Percentiles rank a stretch among this genome's conserved stretches.
These are phyloP conservation scores for Paecilomyces formosus DNA, from an alignment of 2,329 filamentous ascomycete genomes.

Conservation along the genomic window DNA sequence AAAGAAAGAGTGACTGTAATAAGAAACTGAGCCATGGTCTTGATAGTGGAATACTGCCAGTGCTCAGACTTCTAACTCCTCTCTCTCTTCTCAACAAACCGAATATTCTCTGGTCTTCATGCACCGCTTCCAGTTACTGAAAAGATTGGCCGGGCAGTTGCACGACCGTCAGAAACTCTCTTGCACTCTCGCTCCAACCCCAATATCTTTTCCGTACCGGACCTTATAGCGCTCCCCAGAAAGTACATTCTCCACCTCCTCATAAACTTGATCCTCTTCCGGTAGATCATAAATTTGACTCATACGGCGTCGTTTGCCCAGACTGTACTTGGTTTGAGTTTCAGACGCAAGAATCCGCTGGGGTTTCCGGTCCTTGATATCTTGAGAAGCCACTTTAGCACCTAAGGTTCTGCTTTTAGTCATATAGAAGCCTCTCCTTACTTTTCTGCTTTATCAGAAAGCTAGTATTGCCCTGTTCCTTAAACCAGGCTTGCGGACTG, in stretches of 20 bases:
- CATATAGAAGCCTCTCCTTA: neutral
- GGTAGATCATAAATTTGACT: neutral
- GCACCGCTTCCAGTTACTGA: neutral
- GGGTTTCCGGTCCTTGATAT: neutral
- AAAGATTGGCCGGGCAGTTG: neutral
- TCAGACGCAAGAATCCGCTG: neutral
- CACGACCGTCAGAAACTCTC: neutral
- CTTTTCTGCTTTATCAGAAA: neutral
- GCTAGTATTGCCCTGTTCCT: neutral
- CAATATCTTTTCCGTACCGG: constrained; percentile 7
- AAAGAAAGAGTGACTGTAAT: neutral
- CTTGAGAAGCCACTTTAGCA: neutral
- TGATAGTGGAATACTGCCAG: too few relatives aligned
- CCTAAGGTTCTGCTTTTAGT: neutral
- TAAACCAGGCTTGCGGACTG: constrained; percentile 5
- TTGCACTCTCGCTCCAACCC: neutral
- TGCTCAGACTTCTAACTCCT: too few relatives aligned
- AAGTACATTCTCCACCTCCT: constrained; percentile 11
- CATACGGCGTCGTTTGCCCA: neutral
- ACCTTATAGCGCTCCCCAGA: constrained; percentile 11
- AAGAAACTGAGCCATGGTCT: too few relatives aligned
- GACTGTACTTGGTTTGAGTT: neutral
- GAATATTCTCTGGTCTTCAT: neutral
- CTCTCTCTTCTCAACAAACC: too few relatives aligned
- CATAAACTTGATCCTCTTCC: constrained; percentile 13